Conservation (phyloP, 768 basidiomycete genomes). For the Leucocoprinus birnbaumii region DNA sequence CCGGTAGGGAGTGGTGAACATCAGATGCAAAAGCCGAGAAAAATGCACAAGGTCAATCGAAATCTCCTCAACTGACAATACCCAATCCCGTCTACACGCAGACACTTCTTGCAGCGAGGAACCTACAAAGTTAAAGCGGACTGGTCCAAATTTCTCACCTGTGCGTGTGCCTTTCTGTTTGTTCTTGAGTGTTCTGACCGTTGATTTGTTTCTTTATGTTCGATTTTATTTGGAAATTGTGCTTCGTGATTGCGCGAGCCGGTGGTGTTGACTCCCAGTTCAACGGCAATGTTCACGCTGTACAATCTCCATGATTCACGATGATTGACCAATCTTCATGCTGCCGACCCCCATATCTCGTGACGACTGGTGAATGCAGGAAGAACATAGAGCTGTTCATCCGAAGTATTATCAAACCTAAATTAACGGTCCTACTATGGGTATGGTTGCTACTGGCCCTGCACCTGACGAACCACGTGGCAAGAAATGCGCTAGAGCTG, state of each 20-base stretch:
- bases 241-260: too few species aligned
- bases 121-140: conserved; percentile 67
- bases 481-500: conserved; percentile 82
- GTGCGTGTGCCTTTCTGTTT: conserved; percentile 30
- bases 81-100: conserved; percentile 60
- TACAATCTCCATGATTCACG: too few species aligned
- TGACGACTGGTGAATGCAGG: conserved; percentile 36
- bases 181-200: neutral
- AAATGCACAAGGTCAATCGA: conserved; percentile 16
- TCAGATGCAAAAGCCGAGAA: neutral
- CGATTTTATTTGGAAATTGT: too few species aligned
- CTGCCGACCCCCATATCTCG: too few species aligned
- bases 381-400: conserved; percentile 56
- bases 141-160: conserved; percentile 76
- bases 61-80: conserved; percentile 34
- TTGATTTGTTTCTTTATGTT: neutral
- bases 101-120: conserved; percentile 77
- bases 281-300: too few species aligned
- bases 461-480: conserved; percentile 65
- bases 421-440: neutral
- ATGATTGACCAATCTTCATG: too few species aligned
- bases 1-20: too few species aligned
- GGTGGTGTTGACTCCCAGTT: too few species aligned
- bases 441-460: neutral
- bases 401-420: conserved; percentile 21